Conservation (phyloP, 345 rosid species). For the Turnera subulata region DNA sequence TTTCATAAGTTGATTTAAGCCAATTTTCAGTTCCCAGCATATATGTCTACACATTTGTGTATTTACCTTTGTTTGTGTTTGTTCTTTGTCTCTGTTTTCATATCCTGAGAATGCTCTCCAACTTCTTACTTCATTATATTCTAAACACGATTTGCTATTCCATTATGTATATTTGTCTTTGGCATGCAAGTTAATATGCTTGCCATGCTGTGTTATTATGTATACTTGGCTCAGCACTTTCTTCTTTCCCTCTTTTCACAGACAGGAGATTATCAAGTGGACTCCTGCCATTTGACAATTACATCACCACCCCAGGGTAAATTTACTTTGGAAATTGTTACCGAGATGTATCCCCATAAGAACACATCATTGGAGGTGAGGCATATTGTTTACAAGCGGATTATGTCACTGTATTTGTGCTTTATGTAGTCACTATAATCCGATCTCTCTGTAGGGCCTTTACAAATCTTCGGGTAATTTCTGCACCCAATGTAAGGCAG, state of each 20-base stretch:
- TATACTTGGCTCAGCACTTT: background rate
- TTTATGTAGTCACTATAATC: background rate
- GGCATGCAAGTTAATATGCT: too few species aligned
- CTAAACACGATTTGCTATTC: too few species aligned
- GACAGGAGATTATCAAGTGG: constrained; percentile 64
- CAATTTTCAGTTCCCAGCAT: too few species aligned
- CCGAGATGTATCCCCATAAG: constrained; percentile 80
- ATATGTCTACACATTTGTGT: too few species aligned
- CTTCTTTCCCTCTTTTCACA: constrained; percentile 15
- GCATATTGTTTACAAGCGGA: background rate
- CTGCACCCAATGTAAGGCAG: constrained; percentile 99
- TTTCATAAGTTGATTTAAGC: too few species aligned
- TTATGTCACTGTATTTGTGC: background rate
- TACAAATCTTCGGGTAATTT: constrained; percentile 91
- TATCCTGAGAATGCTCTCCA: background rate
- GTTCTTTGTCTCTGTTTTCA: too few species aligned
- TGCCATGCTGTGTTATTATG: too few species aligned
- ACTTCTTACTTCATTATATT: background rate
- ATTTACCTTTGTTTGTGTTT: too few species aligned
- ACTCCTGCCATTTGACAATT: constrained; percentile 67
- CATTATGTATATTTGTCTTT: too few species aligned
- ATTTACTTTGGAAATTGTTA: constrained; percentile 72
- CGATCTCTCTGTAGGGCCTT: constrained; percentile 55
- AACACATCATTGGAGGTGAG: constrained; percentile 89
- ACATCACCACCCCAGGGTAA: constrained; percentile 56